Evolutionary conservation across 2,329 filamentous ascomycete genomes (phyloP), one percentile per base, ranked within the genome.

Genomic region (Scedosporium aurantiacum): DNA sequence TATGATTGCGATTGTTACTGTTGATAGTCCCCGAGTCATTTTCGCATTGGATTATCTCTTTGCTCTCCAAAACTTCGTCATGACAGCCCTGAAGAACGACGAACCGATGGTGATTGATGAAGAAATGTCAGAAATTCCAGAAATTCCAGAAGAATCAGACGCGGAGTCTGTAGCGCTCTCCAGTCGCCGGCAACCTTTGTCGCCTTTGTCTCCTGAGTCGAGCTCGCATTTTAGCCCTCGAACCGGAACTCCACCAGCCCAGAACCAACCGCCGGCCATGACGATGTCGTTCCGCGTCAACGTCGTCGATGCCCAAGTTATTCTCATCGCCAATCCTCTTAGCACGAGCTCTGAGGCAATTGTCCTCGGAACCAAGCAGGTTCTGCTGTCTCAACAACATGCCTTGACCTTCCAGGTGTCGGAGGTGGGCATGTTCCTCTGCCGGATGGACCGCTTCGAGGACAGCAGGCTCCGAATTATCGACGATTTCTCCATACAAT

Each of bases 381-480:
- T 97, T 12, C 80, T 97, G 1, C 81, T 97, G 10, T 96, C 93
- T 1, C 89, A 96, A 68, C 95, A 99, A 72, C 91, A 97, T 75
- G 90, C 93, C 7, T 82, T 95, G 67, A 97, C 94, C 0, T 82
- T 99, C 70, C 93, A 99, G 70, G 85, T 99, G 2, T 92, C 91
- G 6, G 87, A 97, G 69, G 84, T 97, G 60, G 94, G 94, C 67
- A 99, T 99, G 94, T 99, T 97, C 72, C 75, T 99, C 37, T 99
- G 95, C 70, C 89, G 94, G 12, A 99, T 99, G 94, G 95, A 99
- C 73, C 90, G 87, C 65, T 97, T 97, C 67, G 93, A 99, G 67
- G 91, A 89, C 3, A 92, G 88, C 47, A 85, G 91, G 43, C 80
- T 99, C 56, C 86, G 94, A 18, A 96, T 99, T 64, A 83, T 99